phyloP scores from a whole-genome alignment of 345 rosid species.

The Aquilaria yunnanensis region DNA sequence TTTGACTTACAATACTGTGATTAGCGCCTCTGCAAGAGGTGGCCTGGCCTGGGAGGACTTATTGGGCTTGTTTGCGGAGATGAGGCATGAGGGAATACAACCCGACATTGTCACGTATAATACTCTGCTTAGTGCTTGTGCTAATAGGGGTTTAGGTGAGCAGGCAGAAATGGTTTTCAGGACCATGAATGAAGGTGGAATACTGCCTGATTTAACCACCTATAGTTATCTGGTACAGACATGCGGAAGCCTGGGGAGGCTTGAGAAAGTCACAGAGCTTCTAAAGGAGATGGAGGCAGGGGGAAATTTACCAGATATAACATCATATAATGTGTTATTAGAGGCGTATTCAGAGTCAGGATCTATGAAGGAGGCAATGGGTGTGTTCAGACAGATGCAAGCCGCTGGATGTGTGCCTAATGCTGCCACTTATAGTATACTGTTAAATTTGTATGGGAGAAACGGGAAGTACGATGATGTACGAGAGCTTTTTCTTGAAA shows the following conservation, averaged over 20 bases:
- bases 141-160: slow-evolving; percentile 70
- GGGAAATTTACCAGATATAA: slow-evolving; percentile 77
- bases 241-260: slow-evolving; percentile 53
- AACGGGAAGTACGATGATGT: slow-evolving; percentile 79
- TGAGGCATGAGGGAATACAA: slow-evolving; percentile 89
- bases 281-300: slow-evolving; percentile 74
- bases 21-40: slow-evolving; percentile 88
- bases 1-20: slow-evolving; percentile 87
- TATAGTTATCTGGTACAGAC: slow-evolving; percentile 74
- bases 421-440: slow-evolving; percentile 61
- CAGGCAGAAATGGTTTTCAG: slow-evolving; percentile 96
- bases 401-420: slow-evolving; percentile 75
- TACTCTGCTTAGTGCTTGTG: slow-evolving; percentile 87
- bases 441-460: slow-evolving; percentile 79
- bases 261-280: slow-evolving; percentile 67
- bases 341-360: slow-evolving; percentile 71
- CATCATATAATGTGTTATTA: slow-evolving; percentile 76
- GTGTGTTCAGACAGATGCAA: slow-evolving; percentile 88
- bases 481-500: slow-evolving; percentile 86
- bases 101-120: slow-evolving; percentile 92
- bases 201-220: slow-evolving; percentile 76
- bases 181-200: slow-evolving; percentile 89
- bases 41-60: slow-evolving; percentile 91
- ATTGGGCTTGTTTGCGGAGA: slow-evolving; percentile 86
- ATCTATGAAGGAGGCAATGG: slow-evolving; percentile 67